Base-by-base conservation (phyloP, 495 filamentous ascomycete genomes). In the Acidiella bohemica region DNA sequence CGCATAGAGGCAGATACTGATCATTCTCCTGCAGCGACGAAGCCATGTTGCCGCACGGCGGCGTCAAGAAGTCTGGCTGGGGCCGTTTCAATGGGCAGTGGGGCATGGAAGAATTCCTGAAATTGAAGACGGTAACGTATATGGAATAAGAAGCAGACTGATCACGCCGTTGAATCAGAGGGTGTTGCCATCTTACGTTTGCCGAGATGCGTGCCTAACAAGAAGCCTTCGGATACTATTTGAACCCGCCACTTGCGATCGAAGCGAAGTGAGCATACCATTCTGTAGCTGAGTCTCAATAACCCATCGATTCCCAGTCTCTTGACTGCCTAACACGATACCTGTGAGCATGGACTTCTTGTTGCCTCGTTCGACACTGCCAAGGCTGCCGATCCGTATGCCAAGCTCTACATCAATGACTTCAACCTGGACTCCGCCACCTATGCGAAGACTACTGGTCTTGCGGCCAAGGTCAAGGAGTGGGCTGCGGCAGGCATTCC, bases 61-160 rank as follows among this genome's bases (percentile, higher is more conserved):
- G 86, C 21, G 74, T 73, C 53, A 95, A 95, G 71, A 72, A 72
- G 37, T 85, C 79, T 50, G 87, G 87, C 8, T 87, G 73, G 56
- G 87, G 86, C n/a, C 61, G 75, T 1, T 78, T 78, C 57, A 72
- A 70, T 44, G 71, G 61, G 9, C 50, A 58, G 22, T 58, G 58
- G 36, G 75, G 70, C 3, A 62, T 73, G 10, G 55, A 81, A 20
- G 87, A 95, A 64, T 95, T 85, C 70, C 56, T 88, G 56, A 70
- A 76, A 59, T 76, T 75, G 22, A 95, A 95, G 72, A 85, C 78
- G 1, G 68, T 93, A 2, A 93, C 84, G 4, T 93, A 74, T 48
- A 59, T 59, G 53, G 61, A 62, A 23, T 50, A 14, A 41, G 5
- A 5, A 36, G 8, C 10, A 18, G n/a, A n/a, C n/a, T n/a, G n/a